Evolutionary conservation across 2,329 filamentous ascomycete species (phyloP).

Genomic region (Orbilia ellipsospora): DNA sequence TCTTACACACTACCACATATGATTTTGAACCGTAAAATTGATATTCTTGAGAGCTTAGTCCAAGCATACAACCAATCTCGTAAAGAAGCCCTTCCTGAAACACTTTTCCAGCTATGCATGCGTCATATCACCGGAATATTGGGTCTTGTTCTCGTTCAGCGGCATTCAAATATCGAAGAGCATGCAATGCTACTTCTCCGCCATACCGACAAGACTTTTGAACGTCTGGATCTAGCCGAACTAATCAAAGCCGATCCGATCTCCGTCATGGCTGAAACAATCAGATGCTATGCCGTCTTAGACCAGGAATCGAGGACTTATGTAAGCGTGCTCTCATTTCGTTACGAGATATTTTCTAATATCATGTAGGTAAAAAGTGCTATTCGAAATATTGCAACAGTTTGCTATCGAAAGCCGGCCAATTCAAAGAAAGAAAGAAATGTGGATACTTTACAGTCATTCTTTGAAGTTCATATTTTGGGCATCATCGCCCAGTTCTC

Average conservation of each 20-base stretch:
- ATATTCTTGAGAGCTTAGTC: conserved; percentile 83
- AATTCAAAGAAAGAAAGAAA: conserved; percentile 64
- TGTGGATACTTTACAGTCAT: conserved; percentile 73
- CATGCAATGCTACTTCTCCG: conserved; percentile 70
- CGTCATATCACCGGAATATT: conserved; percentile 63
- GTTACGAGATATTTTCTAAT: neutral
- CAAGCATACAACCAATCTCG: conserved; percentile 70
- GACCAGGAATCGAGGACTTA: conserved; percentile 21
- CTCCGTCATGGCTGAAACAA: conserved; percentile 79
- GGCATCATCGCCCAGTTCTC: conserved; percentile 87
- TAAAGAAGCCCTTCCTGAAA: conserved; percentile 66
- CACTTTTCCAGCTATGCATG: conserved; percentile 48
- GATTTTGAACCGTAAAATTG: conserved; percentile 79
- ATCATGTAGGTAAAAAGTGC: conserved; percentile 27
- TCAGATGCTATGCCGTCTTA: conserved; percentile 67
- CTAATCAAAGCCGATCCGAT: conserved; percentile 81
- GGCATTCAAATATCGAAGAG: conserved; percentile 64
- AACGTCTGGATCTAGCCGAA: conserved; percentile 72
- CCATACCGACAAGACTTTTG: conserved; percentile 68
- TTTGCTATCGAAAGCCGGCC: conserved; percentile 31
- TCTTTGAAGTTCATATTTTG: conserved; percentile 84
- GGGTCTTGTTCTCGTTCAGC: conserved; percentile 70
- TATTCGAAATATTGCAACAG: conserved; percentile 40
- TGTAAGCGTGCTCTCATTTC: conserved; percentile 12
- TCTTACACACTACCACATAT: conserved; percentile 85